Conservation (phyloP, 352 stramenopile species). For the Peronospora farinosa region DNA sequence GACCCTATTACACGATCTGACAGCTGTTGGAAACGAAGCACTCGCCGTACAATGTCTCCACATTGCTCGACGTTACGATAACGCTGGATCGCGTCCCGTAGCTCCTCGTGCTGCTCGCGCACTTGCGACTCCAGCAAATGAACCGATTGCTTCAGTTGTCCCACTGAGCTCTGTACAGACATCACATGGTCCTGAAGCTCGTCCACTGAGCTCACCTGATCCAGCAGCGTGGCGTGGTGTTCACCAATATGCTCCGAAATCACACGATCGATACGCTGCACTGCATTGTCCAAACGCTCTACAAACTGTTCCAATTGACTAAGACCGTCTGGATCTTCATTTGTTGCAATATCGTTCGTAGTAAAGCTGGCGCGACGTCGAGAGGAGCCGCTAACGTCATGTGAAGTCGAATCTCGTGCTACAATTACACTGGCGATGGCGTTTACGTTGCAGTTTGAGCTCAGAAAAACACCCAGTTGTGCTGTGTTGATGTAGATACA, state of each 20-base stretch:
- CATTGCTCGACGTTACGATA: slow-evolving; percentile 77
- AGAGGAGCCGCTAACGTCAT: slow-evolving; percentile 18
- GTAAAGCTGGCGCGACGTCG: slow-evolving; percentile 14
- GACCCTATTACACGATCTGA: slow-evolving; percentile 44
- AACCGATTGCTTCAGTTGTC: slow-evolving; percentile 58
- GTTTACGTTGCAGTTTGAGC: slow-evolving; percentile 65
- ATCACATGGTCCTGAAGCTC: slow-evolving; percentile 58
- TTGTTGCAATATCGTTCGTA: slow-evolving; percentile 11
- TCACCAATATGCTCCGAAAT: slow-evolving; percentile 76
- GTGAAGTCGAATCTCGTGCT: slow-evolving; percentile 47
- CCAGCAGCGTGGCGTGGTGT: slow-evolving; percentile 61
- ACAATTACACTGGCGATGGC: slow-evolving; percentile 75
- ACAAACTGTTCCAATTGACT: slow-evolving; percentile 77
- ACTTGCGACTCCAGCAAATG: slow-evolving; percentile 54
- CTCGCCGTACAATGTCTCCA: slow-evolving; percentile 54
- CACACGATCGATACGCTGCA: slow-evolving; percentile 65
- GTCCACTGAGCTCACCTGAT: slow-evolving; percentile 73
- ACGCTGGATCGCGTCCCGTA: slow-evolving; percentile 60
- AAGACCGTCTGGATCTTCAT: slow-evolving; percentile 15
- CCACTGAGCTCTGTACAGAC: slow-evolving; percentile 49
- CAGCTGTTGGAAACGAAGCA: slow-evolving; percentile 77
- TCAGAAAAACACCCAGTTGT: slow-evolving; percentile 68
- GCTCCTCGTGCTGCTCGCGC: slow-evolving; percentile 45
- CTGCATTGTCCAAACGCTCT: slow-evolving; percentile 52
- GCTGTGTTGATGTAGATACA: slow-evolving; percentile 25